Base-by-base conservation (phyloP, 768 basidiomycete genomes). In the Pleurotus eryngii region DNA sequence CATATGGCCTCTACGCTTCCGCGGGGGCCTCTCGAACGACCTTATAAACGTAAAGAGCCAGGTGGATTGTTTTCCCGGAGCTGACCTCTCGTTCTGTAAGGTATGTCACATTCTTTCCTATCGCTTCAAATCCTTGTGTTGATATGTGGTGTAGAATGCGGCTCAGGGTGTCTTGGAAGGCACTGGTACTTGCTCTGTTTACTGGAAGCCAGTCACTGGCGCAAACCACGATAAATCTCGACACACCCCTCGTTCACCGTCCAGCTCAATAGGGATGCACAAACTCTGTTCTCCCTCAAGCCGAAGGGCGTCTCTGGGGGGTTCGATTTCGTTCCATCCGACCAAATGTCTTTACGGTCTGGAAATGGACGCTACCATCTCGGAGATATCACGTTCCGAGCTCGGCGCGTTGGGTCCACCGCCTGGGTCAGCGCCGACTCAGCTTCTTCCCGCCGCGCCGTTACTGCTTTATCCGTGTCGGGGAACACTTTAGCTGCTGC, bases 351-450 rank as follows among this genome's bases (percentile, higher is more conserved):
- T 18, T 61, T 69, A 42, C 77, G 81, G 6, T 73, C 77, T 53
- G 70, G 68, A 48, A 78, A 84, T 58, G 69, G 74, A 4, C 77
- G 80, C 58, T 80, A 82, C 59, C 82, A 84, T 64, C 71, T 84
- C 4, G 82, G 82, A 1, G 81, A 84, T 60, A 71, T 83, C 46
- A 82, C 81, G 14, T 82, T 81, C 60, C 72, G 81, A 35, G 80
- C 74, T 39, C 74, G 82, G 11, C 65, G 66, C 45, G 74, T 72
- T 5, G 81, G 80, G 37, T 70, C 76, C 20, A 74, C 73, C 1
- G 61, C 74, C 6, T 83, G 81, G 81, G 65, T 73, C 20, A 74
- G 60, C 49, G 79, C 76, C 15, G 80, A 82, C 60, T 73, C 77
- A 1, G 73, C 81, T 4, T 64, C 74, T 8, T 60, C 72, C 17